Percentiles rank a stretch among this genome's conserved stretches.
These are phyloP conservation scores for Stellera chamaejasme DNA, from an alignment of 345 rosid species.

Conservation along the genomic window DNA sequence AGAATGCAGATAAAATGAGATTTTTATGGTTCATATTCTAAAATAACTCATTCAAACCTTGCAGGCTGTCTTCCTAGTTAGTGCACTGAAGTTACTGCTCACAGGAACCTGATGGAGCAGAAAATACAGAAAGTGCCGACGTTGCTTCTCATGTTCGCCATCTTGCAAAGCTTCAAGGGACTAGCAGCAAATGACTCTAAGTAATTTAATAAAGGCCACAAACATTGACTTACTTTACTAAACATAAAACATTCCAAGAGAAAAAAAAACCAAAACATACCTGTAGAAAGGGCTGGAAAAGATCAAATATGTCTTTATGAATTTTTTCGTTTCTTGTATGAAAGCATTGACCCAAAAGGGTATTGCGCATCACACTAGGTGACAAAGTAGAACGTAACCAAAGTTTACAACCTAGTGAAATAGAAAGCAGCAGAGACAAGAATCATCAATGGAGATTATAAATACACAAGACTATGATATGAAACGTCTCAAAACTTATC, in stretches of 20 bases:
- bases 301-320: conserved; percentile 96
- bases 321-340: conserved; percentile 85
- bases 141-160: conserved; percentile 93
- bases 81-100: conserved; percentile 88
- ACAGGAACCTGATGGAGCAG: conserved; percentile 92
- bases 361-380: conserved; percentile 94
- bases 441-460: no score
- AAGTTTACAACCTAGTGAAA: conserved; percentile 79
- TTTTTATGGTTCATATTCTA: conserved; percentile 4
- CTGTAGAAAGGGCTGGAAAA: conserved; percentile 88
- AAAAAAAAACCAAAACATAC: conserved; percentile 28
- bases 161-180: conserved; percentile 97
- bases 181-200: conserved; percentile 18
- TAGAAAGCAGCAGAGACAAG: neutral
- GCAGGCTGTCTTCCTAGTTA: conserved; percentile 75
- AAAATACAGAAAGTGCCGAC: conserved; percentile 84
- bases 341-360: conserved; percentile 95
- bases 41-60: conserved; percentile 47
- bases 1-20: neutral
- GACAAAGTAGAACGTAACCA: conserved; percentile 95
- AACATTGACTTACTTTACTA: conserved; percentile 14
- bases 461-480: no score
- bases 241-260: conserved; percentile 5
- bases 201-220: conserved; percentile 10
- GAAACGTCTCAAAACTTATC: neutral